Evolutionary conservation across 805 yeast species (phyloP), one percentile per base, ranked within the genome.

Genomic region (Saccharomycopsis selenospora): DNA sequence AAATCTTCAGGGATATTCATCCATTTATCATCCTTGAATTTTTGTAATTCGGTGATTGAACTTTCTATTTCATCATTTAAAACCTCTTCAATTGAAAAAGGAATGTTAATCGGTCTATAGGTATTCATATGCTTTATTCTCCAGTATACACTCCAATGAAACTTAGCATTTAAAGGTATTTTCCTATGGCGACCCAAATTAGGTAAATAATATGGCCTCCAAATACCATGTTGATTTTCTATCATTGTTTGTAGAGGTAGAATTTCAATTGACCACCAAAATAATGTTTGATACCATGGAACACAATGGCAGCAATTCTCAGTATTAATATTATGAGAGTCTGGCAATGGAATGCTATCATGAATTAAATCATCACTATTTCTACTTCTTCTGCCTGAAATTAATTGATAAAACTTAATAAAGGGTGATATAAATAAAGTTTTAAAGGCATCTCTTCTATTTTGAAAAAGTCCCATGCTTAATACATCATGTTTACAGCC

Each of bases 61-160:
- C 25, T 38, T 6, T 7, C 23, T 38, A 38, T 18, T 42, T 36
- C 24, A 30, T 63, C 61, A 11, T 54, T 47, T 17, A 61, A 44
- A 13, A 65, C 33, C 4, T 57, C 55, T 24, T 53, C 44, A 2
- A 61, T 59, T 55, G 68, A 70, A 7, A 47, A 46, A 0, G 79
- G 79, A 27, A 75, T 47, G 53, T 76, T 72, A 1, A 42, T 45
- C 0, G 82, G 82, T 1, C 61, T 49, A 53, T 77, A 76, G 54
- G 71, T 75, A 29, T 59, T 48, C 46, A 73, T 67, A 52, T 63
- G 69, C 50, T 70, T 76, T 47, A 74, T 56, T 53, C 82, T 65
- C 77, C 81, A 80, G 51, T 66, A 68, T 1, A 80, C 71, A 42
- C 85, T 79, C 86, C 87, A 82, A 60, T 82, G 87, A 28, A 80